These are phyloP conservation scores for Ascocoryne sarcoides DNA, from an alignment of 2,329 filamentous ascomycete species.

Conservation along the genomic window DNA sequence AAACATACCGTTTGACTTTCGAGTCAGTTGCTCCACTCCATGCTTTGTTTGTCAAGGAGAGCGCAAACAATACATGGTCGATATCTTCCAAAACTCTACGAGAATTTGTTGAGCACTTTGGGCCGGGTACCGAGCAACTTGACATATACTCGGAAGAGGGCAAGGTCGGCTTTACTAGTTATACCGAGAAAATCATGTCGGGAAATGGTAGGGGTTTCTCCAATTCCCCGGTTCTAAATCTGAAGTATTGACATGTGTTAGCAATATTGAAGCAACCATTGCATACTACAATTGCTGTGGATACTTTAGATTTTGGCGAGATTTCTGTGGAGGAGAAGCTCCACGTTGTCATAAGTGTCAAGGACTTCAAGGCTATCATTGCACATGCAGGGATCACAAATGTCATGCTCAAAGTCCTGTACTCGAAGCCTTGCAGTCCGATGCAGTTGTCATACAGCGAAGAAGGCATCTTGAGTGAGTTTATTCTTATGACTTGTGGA, in stretches of 20 bases:
- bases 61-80: conserved; percentile 61
- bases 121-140: conserved; percentile 69
- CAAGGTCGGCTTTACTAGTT: conserved; percentile 68
- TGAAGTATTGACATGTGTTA: conserved; percentile 26
- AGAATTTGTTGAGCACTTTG: conserved; percentile 73
- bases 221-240: neutral
- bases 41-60: conserved; percentile 61
- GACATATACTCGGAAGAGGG: conserved; percentile 67
- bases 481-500: conserved; percentile 75
- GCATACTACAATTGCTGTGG: conserved; percentile 69
- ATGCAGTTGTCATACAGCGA: conserved; percentile 64
- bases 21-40: conserved; percentile 67
- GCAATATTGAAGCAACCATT: conserved; percentile 73
- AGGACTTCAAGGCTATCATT: conserved; percentile 73
- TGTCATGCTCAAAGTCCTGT: conserved; percentile 57
- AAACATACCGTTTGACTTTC: conserved; percentile 68
- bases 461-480: conserved; percentile 63
- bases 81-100: conserved; percentile 63
- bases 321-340: conserved; percentile 67
- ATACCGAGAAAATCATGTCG: conserved; percentile 68
- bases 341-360: conserved; percentile 73
- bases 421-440: conserved; percentile 62
- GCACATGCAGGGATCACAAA: conserved; percentile 64
- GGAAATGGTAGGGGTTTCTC: conserved; percentile 44
- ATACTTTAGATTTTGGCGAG: conserved; percentile 67